phyloP scores from a whole-genome alignment of 106 monocot genomes.

The Dioscorea zingiberensis region DNA sequence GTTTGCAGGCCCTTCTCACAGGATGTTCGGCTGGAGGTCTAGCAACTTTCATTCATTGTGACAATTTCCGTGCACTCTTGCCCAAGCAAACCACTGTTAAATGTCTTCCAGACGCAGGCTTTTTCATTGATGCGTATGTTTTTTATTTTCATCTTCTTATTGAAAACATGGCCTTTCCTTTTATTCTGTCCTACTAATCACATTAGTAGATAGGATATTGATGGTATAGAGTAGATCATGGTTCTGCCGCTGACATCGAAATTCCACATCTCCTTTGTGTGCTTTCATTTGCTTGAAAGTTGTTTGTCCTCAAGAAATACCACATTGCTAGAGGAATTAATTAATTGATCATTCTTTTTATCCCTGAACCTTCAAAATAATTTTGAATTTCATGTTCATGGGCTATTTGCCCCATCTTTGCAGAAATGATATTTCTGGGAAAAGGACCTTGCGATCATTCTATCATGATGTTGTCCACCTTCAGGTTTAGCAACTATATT shows the following conservation, averaged over 20 bases:
- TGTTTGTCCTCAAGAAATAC: too few relatives aligned
- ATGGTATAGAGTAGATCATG: too few relatives aligned
- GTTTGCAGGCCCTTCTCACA: slow-evolving; percentile 84
- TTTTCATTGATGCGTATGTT: slow-evolving; percentile 77
- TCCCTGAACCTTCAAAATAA: too few relatives aligned
- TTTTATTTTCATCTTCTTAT: neutral
- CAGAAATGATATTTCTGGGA: slow-evolving; percentile 79
- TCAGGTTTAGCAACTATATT: slow-evolving; percentile 33
- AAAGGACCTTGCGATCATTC: slow-evolving; percentile 55
- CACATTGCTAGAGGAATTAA: too few relatives aligned
- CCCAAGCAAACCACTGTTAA: slow-evolving; percentile 53
- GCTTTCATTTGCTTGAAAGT: too few relatives aligned
- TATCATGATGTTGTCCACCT: slow-evolving; percentile 67
- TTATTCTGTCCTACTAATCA: too few relatives aligned
- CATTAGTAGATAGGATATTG: too few relatives aligned
- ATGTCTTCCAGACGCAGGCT: slow-evolving; percentile 92
- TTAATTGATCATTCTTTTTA: too few relatives aligned
- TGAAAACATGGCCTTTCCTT: neutral
- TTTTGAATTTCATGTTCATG: too few relatives aligned
- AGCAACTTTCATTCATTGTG: slow-evolving; percentile 88
- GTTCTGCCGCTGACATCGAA: too few relatives aligned
- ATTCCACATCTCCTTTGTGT: too few relatives aligned
- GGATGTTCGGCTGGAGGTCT: slow-evolving; percentile 98
- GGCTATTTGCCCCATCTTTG: neutral
- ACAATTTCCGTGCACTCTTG: slow-evolving; percentile 57